Evolutionary conservation across 345 rosid species (phyloP).

Genomic region (Corchorus olitorius): DNA sequence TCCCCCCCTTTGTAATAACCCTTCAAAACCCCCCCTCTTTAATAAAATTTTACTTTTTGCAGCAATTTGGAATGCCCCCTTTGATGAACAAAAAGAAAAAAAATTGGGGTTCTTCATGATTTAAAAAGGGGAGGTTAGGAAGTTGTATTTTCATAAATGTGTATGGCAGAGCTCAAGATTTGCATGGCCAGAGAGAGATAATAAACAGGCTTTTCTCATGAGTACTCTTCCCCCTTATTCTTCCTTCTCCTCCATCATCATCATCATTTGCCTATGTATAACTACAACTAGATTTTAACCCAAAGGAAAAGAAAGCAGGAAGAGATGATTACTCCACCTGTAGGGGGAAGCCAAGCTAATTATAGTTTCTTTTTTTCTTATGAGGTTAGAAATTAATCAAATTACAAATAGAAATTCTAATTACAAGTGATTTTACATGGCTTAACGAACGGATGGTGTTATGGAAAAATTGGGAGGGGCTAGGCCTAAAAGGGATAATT

Average conservation of each 20-base stretch:
- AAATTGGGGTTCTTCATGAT: neutral
- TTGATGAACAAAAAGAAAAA: neutral
- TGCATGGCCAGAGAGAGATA: neutral
- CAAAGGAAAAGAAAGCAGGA: neutral
- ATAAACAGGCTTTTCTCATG: conserved; percentile 9
- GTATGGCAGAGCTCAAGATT: conserved; percentile 14
- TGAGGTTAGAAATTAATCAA: too few species aligned
- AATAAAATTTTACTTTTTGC: conserved; percentile 2
- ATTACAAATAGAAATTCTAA: too few species aligned
- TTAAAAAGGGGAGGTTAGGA: neutral
- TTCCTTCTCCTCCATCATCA: neutral
- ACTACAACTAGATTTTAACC: neutral
- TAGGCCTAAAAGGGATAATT: too few species aligned
- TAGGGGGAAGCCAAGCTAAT: neutral
- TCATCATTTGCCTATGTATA: conserved; percentile 3
- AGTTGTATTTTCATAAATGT: conserved; percentile 7
- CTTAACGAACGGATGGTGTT: too few species aligned
- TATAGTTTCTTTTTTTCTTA: neutral
- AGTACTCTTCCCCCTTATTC: neutral
- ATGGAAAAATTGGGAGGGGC: too few species aligned
- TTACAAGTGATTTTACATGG: too few species aligned
- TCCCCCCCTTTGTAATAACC: neutral
- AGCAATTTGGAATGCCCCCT: conserved; percentile 13
- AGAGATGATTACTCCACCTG: conserved; percentile 6
- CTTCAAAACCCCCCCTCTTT: neutral